A percentile compares a stretch with the other conserved stretches of the same genome.
Conservation (phyloP, 768 basidiomycete genomes). For the Panaeolus cyanescens region DNA sequence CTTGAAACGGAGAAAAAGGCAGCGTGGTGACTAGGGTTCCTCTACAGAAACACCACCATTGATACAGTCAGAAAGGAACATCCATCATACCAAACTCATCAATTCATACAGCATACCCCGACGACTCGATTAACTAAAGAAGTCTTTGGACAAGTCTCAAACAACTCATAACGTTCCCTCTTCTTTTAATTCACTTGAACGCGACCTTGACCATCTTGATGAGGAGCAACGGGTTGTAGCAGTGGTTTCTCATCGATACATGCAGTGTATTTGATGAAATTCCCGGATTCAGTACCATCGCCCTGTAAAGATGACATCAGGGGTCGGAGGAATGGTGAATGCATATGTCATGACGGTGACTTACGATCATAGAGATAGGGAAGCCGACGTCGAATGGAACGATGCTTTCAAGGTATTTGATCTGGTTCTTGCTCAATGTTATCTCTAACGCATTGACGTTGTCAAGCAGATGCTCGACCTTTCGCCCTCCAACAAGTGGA, state of each 20-base stretch:
- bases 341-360: conserved; percentile 6
- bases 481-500: conserved; percentile 50
- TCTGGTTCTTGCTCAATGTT: conserved; percentile 42
- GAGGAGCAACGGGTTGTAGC: not conserved
- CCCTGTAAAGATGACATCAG: not conserved
- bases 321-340: not conserved
- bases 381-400: conserved; percentile 49
- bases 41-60: too few species aligned
- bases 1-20: too few species aligned
- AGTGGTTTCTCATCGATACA: not conserved
- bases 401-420: conserved; percentile 41
- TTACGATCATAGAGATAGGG: conserved; percentile 30
- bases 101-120: too few species aligned
- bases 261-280: not conserved
- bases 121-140: too few species aligned
- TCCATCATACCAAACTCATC: too few species aligned
- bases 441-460: conserved; percentile 53
- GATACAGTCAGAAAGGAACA: too few species aligned
- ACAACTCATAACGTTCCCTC: too few species aligned
- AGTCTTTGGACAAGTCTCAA: too few species aligned
- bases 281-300: not conserved
- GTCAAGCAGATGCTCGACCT: conserved; percentile 47
- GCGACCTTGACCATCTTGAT: not conserved
- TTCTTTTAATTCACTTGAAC: not conserved
- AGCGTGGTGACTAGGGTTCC: too few species aligned